These are phyloP conservation scores for Solanum medicagineum DNA, from an alignment of 257 asterid genomes.

Conservation along the genomic window DNA sequence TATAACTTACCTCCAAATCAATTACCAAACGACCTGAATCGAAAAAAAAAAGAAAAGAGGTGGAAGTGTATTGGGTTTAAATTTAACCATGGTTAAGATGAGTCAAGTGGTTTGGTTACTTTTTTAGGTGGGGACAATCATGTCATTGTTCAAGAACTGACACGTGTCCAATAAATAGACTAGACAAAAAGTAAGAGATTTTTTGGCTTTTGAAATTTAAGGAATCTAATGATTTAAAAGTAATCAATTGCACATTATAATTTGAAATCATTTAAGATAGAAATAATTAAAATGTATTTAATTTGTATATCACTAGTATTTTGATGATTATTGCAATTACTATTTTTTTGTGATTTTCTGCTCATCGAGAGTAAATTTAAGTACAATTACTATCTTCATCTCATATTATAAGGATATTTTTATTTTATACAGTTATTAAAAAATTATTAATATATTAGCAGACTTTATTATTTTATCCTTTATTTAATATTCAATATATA, in stretches of 20 bases:
- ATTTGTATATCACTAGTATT: background rate
- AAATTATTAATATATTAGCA: too few relatives aligned
- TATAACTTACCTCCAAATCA: too few relatives aligned
- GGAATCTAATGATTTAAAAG: background rate
- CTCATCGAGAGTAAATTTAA: too few relatives aligned
- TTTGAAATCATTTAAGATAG: background rate
- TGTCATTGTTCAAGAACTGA: background rate
- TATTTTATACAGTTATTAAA: too few relatives aligned
- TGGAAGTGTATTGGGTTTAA: background rate
- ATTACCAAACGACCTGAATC: accelerated
- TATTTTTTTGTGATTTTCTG: too few relatives aligned
- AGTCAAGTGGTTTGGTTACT: background rate
- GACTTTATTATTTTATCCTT: too few relatives aligned
- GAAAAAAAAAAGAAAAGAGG: background rate
- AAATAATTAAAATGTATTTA: background rate
- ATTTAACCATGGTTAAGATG: background rate
- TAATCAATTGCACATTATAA: background rate
- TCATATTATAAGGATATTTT: too few relatives aligned
- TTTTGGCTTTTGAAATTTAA: background rate
- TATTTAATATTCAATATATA: too few relatives aligned
- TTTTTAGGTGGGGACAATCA: background rate
- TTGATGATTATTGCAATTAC: background rate
- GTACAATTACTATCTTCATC: too few relatives aligned
- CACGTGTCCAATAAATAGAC: background rate
- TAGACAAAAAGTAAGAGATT: background rate